Conservation (phyloP, 805 yeast genomes). For the Candida tammaniensis region DNA sequence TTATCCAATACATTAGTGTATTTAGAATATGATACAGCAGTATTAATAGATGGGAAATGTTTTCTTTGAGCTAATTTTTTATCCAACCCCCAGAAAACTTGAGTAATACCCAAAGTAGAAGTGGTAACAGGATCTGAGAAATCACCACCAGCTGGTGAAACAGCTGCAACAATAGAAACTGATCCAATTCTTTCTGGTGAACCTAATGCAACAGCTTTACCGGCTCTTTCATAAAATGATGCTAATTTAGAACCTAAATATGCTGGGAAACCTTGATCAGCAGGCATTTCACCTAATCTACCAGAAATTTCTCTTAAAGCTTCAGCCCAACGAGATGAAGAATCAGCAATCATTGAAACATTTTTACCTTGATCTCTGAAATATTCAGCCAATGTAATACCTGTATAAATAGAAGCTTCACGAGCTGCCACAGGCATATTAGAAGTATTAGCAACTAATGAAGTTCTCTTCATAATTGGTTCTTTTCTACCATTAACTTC, state of each 20-base stretch:
- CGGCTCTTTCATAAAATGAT: conserved; percentile 99
- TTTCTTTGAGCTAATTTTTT: conserved; percentile 99
- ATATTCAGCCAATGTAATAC: conserved; percentile 97
- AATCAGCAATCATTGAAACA: conserved; percentile 99
- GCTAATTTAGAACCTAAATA: conserved; percentile 98
- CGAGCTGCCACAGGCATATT: conserved; percentile 99
- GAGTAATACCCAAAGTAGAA: conserved; percentile 98
- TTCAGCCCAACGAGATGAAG: conserved; percentile 99
- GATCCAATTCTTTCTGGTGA: conserved; percentile 96
- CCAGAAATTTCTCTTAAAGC: conserved; percentile 99
- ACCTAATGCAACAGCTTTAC: conserved; percentile 92
- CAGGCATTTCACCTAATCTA: conserved; percentile 99
- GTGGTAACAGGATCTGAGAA: conserved; percentile 99
- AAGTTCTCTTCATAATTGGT: conserved; percentile 99
- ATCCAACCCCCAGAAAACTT: conserved; percentile 99
- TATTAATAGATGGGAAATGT: conserved; percentile 98
- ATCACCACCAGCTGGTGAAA: conserved; percentile 99
- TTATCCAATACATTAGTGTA: conserved; percentile 84
- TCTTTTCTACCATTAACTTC: conserved; percentile 91
- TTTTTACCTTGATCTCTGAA: conserved; percentile 99
- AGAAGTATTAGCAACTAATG: conserved; percentile 97
- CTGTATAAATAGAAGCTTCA: conserved; percentile 99
- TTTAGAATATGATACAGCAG: conserved; percentile 94
- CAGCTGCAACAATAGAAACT: conserved; percentile 99
- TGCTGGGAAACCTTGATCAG: conserved; percentile 99